Base-by-base conservation (phyloP, 805 yeast genomes). In the Suhomyces faveliae region DNA sequence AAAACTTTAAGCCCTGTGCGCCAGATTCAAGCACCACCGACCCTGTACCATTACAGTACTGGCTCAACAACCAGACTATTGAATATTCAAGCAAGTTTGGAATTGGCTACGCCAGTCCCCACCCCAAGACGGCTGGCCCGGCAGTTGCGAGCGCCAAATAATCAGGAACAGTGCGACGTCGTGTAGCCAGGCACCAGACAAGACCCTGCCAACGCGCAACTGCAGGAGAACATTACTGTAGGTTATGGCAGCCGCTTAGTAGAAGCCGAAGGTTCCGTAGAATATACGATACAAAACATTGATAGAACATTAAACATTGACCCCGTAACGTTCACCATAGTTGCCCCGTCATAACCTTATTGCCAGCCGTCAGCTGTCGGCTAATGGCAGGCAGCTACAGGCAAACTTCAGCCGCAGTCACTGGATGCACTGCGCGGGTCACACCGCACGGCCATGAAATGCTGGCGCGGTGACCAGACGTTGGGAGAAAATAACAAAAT, bases 11-110 rank as follows among this genome's bases (percentile, higher is more conserved):
- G 2, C 42, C 21, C 7, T 54, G 50, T 2, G 61, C 53, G 5
- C 70, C 71, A 9, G 50, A 59, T 2, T 30, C 33, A 4, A 47
- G 46, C n/a, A 48, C 50, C 8, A 51, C 40, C 21, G 48, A 46
- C 9, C 45, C 39, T n/a, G 50, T 46, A 3, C 56, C 58, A 4
- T 52, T 70, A 40, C 47, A 63, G 46, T 64, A 64, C 46, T 71
- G 71, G 68, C 59, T 52, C 1, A 74, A 69, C 47, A 54, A 58
- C 37, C 79, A 74, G 54, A 71, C 79, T 0, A 27, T 23, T 5
- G 59, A 57, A 9, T 73, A 67, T 44, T 65, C 74, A 42, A 46
- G 51, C 23, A 58, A 43, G 46, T 70, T 65, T 50, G 51, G 51
- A 4, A 47, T 67, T 8, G 49, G 11, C 25, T 37, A 37, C 24